phyloP scores from a whole-genome alignment of 83 land plant genomes.

The Picea abies region DNA sequence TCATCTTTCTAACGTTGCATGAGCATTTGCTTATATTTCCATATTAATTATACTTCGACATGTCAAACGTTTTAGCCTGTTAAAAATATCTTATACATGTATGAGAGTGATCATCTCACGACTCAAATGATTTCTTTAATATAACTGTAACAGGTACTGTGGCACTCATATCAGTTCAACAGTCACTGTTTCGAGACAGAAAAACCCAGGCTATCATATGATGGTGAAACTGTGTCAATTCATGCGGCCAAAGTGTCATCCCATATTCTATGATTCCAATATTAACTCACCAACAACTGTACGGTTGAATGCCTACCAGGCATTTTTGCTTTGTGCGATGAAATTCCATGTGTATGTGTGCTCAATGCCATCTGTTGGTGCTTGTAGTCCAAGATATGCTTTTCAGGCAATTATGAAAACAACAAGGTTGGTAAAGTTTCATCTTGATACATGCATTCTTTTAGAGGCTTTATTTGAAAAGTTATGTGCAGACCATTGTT shows the following conservation, averaged over 20 bases:
- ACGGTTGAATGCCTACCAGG: too few relatives aligned
- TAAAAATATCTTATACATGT: not conserved
- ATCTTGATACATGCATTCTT: not conserved
- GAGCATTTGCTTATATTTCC: conserved; percentile 4
- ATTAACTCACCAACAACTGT: too few relatives aligned
- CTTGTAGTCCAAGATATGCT: conserved; percentile 27
- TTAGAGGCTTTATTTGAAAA: not conserved
- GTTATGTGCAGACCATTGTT: not conserved
- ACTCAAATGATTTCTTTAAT: not conserved
- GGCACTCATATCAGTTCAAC: conserved; percentile 71
- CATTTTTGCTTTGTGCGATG: too few relatives aligned
- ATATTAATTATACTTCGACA: not conserved
- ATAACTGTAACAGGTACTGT: conserved; percentile 57
- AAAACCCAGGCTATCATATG: conserved; percentile 45
- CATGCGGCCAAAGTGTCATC: too few relatives aligned
- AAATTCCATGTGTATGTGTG: too few relatives aligned
- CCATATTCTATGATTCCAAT: too few relatives aligned
- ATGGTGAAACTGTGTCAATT: conserved; percentile 65
- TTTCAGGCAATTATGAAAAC: conserved; percentile 46
- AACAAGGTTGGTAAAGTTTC: conserved; percentile 41
- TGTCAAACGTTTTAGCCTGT: not conserved
- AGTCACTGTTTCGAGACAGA: conserved; percentile 61
- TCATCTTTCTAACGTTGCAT: not conserved
- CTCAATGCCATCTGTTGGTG: conserved; percentile 34
- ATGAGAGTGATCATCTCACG: not conserved